Conservation (phyloP, 169 alveolate species). For the Plasmodium berghei region DNA sequence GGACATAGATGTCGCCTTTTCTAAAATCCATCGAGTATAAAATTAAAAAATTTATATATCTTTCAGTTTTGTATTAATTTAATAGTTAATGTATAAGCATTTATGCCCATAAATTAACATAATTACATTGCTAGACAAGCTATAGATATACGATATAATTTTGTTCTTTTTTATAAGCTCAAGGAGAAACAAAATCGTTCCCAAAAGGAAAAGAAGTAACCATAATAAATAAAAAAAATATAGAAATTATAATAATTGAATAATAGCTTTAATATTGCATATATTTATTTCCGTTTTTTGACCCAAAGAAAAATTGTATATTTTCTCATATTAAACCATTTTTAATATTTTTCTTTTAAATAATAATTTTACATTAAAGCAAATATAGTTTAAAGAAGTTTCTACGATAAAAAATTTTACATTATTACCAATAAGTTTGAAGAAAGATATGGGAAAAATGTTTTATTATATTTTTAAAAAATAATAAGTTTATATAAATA, state of each 20-base stretch:
- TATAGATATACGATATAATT: too few relatives aligned
- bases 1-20: conserved; percentile 38
- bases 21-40: conserved; percentile 44
- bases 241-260: neutral
- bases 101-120: neutral
- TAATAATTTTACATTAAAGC: conserved; percentile 8
- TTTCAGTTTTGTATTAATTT: neutral
- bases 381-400: conserved; percentile 41
- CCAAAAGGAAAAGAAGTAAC: conserved; percentile 34
- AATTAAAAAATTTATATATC: too few relatives aligned
- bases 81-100: neutral
- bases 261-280: neutral
- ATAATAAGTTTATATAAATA: conserved; percentile 4
- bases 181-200: conserved; percentile 35
- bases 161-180: conserved; percentile 13
- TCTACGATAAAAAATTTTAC: conserved; percentile 9
- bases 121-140: neutral
- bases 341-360: conserved; percentile 2
- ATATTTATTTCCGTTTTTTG: neutral
- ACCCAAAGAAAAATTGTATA: neutral
- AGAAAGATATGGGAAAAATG: neutral
- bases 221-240: conserved; percentile 3
- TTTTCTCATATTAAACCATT: neutral
- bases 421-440: neutral
- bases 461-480: conserved; percentile 16